Conservation (phyloP, 139 green algal species). For the Eudorina sp. region DNA sequence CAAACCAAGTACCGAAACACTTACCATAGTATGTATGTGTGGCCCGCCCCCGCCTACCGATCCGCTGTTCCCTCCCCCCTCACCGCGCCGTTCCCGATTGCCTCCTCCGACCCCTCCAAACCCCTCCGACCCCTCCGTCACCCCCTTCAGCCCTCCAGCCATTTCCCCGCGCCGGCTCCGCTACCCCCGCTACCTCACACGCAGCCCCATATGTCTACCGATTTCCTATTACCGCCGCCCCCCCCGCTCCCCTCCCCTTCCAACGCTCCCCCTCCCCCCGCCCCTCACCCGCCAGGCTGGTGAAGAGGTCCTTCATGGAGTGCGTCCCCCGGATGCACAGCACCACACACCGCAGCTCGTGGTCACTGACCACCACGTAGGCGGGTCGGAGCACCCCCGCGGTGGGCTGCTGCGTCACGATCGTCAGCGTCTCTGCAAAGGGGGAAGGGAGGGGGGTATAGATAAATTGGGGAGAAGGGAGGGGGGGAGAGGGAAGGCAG, state of each 20-base stretch:
- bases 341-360: slow-evolving; percentile 68
- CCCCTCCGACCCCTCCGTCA: no score
- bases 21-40: no score
- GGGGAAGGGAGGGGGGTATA: neutral
- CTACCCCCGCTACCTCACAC: no score
- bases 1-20: no score
- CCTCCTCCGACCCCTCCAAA: no score
- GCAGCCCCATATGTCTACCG: no score
- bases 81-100: no score
- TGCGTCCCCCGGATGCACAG: slow-evolving; percentile 89
- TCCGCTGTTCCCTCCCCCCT: no score
- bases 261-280: neutral
- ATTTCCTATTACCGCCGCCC: no score
- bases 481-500: neutral
- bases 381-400: slow-evolving; percentile 86
- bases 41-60: no score
- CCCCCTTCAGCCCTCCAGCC: no score
- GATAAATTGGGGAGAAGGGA: neutral
- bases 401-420: slow-evolving; percentile 76
- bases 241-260: neutral
- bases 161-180: no score
- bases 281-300: slow-evolving; percentile 74
- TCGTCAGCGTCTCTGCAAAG: slow-evolving; percentile 68
- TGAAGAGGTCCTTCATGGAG: slow-evolving; percentile 88
- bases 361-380: slow-evolving; percentile 81